Evolutionary conservation across 2,329 filamentous ascomycete genomes (phyloP), one percentile per base, ranked within the genome.

Genomic region (Domatiomyces globalis): DNA sequence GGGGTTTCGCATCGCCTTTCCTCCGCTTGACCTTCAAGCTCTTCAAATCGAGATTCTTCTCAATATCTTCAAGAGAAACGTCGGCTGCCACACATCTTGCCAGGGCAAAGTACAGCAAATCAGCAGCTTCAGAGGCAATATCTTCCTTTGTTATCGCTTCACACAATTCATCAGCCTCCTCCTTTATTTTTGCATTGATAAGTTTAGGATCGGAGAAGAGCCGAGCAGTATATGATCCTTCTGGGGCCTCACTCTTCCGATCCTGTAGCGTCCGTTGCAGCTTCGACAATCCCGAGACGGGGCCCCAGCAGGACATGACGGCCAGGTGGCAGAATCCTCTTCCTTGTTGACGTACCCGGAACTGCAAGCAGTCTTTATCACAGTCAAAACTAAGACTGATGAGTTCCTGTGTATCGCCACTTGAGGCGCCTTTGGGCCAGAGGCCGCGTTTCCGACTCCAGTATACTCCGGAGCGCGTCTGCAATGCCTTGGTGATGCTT

Each of bases 391-490:
- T 84, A 58, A 98, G 78, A 52, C 81, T 81, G 19, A 96, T 74
- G 48, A 98, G 75, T 66, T 95, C 83, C 67, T 98, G 92, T 10
- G 86, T 87, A 66, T 96, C 89, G 12, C 92, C 92, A 50, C 90
- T 96, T 7, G 85, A 92, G 49, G 89, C 86, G 5, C 92, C 92
- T 72, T 98, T 98, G 69, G 94, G 84, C 92, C 92, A 98, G 25
- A 98, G 70, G 0, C 92, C 92, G 45, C 92, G 80, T 73, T 95
- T 96, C 49, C 92, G 79, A 71, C 90, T 96, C 69, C 95, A 88
- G 67, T 98, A 98, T 39, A 96, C 90, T 29, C 92, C 89, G 10
- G 77, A 75, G 18, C 83, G 82, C 6, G 87, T 94, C 62, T 79
- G 80, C 54, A 98, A 66, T 39, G 90, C 90, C 70, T 94, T 90